phyloP scores from a whole-genome alignment of 2,329 filamentous ascomycete genomes.

The Phialocephala sp. region DNA sequence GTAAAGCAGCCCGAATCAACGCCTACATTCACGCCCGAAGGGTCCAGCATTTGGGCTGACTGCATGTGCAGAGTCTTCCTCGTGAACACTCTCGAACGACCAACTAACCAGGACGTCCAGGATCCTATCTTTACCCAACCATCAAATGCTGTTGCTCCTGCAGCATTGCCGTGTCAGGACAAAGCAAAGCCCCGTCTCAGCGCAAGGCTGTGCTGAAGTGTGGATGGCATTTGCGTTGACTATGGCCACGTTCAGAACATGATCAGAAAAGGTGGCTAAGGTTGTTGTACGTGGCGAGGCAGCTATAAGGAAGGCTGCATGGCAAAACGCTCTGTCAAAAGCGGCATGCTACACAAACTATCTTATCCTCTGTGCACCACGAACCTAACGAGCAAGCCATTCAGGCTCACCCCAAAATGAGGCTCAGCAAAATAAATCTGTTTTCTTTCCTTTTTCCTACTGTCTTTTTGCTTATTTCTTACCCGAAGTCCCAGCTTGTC shows the following conservation, averaged over 20 bases:
- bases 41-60: no score
- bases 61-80: no score
- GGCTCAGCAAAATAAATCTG: not conserved
- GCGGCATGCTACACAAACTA: not conserved
- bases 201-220: not conserved
- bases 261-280: not conserved
- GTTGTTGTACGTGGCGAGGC: not conserved
- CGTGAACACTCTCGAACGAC: no score
- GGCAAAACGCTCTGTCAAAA: not conserved
- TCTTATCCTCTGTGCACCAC: not conserved
- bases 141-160: no score
- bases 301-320: not conserved
- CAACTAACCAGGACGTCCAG: no score
- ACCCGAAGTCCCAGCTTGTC: not conserved
- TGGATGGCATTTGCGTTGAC: not conserved
- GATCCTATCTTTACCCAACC: no score
- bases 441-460: no score
- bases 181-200: not conserved
- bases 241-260: not conserved
- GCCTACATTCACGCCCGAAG: no score
- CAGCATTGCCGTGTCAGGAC: not conserved
- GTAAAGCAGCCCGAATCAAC: no score
- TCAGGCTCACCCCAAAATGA: no score
- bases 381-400: not conserved
- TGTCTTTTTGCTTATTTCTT: no score